A percentile compares a stretch with the other conserved stretches of the same genome.
phyloP scores from a whole-genome alignment of 2,329 filamentous ascomycete genomes.

The Ceratocystis papillata region DNA sequence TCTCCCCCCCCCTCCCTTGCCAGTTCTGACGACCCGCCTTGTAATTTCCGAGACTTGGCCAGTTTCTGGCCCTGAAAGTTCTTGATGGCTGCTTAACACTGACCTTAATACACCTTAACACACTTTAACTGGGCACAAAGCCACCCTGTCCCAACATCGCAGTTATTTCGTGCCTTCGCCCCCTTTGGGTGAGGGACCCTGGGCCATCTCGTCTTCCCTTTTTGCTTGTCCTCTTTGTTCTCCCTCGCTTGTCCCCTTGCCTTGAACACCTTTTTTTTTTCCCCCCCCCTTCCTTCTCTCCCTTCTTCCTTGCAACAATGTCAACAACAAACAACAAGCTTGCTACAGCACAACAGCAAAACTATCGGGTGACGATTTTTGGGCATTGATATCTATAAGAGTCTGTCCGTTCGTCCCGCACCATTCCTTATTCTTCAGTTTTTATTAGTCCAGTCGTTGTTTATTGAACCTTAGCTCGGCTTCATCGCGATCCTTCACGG shows the following conservation, averaged over 20 bases:
- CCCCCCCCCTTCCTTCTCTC: too few species aligned
- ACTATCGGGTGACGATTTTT: background rate
- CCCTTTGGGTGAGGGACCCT: background rate
- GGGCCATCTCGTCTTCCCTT: background rate
- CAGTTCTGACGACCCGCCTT: background rate
- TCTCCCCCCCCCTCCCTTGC: background rate
- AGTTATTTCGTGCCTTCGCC: background rate
- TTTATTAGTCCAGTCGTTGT: background rate
- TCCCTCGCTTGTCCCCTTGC: background rate
- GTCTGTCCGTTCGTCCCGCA: background rate
- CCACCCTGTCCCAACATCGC: conserved; percentile 6
- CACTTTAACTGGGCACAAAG: background rate
- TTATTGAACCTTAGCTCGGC: background rate
- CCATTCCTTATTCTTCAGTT: background rate
- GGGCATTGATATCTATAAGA: background rate
- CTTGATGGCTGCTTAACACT: background rate
- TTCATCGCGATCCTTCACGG: conserved; percentile 6
- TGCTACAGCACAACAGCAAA: conserved; percentile 1
- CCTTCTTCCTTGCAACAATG: conserved; percentile 11
- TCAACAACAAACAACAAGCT: conserved; percentile 9
- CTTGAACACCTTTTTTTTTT: background rate
- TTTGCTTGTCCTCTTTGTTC: background rate
- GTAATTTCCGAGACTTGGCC: conserved; percentile 1
- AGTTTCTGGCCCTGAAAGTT: background rate
- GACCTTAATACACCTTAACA: background rate